These are phyloP conservation scores for Hygrophorus pudorinus DNA, from an alignment of 768 basidiomycete species.

Conservation along the genomic window DNA sequence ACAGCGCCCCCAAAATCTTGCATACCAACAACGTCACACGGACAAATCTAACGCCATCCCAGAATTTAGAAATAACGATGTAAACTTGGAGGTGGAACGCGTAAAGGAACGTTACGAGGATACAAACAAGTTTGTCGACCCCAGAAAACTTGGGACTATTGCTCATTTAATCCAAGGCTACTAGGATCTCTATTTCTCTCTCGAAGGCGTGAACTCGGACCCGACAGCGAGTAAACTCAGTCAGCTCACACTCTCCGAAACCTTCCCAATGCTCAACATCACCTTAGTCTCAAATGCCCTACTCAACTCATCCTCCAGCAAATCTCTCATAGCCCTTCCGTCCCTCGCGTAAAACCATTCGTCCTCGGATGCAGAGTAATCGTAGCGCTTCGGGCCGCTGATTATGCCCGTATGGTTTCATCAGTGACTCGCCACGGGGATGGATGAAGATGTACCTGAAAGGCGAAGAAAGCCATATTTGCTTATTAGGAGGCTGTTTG, in stretches of 20 bases:
- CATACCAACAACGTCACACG: neutral
- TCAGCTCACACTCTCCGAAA: neutral
- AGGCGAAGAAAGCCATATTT: slow-evolving; percentile 93
- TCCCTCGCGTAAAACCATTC: slow-evolving; percentile 77
- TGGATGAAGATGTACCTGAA: slow-evolving; percentile 43
- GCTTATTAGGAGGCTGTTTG: slow-evolving; percentile 95
- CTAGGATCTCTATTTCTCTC: slow-evolving; percentile 58
- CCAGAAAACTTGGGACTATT: neutral
- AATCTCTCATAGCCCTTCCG: slow-evolving; percentile 41
- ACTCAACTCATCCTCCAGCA: slow-evolving; percentile 63
- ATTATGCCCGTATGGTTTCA: neutral
- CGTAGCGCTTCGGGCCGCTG: slow-evolving; percentile 91
- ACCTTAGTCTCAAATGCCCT: slow-evolving; percentile 21
- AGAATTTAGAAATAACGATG: neutral
- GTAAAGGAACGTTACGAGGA: slow-evolving; percentile 56
- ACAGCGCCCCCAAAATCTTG: neutral
- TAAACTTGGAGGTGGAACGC: slow-evolving; percentile 29
- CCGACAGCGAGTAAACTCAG: slow-evolving; percentile 6
- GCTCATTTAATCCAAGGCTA: slow-evolving; percentile 28
- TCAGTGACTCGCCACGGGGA: neutral
- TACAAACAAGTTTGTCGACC: slow-evolving; percentile 42
- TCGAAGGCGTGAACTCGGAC: slow-evolving; percentile 34
- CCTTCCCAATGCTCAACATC: slow-evolving; percentile 20
- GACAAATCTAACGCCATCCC: neutral
- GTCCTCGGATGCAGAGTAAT: slow-evolving; percentile 46